A percentile compares a stretch with the other conserved stretches of the same genome.
Conservation (phyloP, 2,329 filamentous ascomycete genomes). For the Alternaria panax region DNA sequence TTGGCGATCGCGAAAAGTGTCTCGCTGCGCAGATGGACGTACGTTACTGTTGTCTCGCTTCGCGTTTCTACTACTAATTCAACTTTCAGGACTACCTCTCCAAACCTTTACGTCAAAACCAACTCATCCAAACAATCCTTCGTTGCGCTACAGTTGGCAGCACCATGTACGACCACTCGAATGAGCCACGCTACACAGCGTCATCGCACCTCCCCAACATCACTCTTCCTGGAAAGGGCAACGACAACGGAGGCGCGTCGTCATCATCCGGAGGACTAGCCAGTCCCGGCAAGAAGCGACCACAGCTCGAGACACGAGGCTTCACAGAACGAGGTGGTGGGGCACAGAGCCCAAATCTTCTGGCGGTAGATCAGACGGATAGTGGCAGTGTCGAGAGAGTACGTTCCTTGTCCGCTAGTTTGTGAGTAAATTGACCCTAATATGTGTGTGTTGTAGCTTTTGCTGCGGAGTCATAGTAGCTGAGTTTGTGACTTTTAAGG, state of each 20-base stretch:
- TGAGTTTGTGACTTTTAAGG: constrained; percentile 40
- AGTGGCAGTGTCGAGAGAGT: constrained; percentile 65
- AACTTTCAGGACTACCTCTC: constrained; percentile 80
- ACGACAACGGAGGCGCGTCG: constrained; percentile 9
- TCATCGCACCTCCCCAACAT: constrained; percentile 15
- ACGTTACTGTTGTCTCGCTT: constrained; percentile 19
- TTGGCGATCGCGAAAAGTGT: constrained; percentile 96
- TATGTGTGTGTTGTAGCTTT: constrained; percentile 42
- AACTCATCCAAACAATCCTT: constrained; percentile 96
- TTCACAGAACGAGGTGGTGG: constrained; percentile 73
- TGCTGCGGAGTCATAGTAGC: constrained; percentile 60
- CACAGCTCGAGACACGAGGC: constrained; percentile 67
- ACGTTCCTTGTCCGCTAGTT: constrained; percentile 44
- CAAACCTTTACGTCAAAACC: constrained; percentile 94
- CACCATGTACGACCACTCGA: constrained; percentile 74
- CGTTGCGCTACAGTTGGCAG: constrained; percentile 94
- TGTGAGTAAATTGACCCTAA: constrained; percentile 27
- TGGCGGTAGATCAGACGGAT: constrained; percentile 68
- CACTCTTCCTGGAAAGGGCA: constrained; percentile 7
- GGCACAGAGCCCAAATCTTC: constrained; percentile 68
- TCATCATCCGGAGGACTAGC: constrained; percentile 3
- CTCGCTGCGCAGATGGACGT: constrained; percentile 97
- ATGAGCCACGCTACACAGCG: constrained; percentile 13
- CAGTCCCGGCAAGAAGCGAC: constrained; percentile 50
- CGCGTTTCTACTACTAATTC: constrained; percentile 18